Evolutionary conservation across 352 stramenopile species (phyloP).

Genomic region (Halophytophthora batemanensis): DNA sequence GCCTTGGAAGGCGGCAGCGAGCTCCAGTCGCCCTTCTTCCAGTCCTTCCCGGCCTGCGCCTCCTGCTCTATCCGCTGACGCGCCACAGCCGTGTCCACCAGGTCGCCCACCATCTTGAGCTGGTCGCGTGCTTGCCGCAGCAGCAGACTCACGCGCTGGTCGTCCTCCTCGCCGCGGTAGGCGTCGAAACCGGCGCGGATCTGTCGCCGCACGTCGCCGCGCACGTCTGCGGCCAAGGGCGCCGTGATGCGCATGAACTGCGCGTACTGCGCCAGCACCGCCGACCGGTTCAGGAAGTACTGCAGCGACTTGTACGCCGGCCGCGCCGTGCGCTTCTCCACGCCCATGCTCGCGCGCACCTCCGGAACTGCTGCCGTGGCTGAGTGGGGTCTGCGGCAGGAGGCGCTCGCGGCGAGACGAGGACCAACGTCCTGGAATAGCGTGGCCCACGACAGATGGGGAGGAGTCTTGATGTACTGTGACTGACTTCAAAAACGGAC

Average conservation of each 20-base stretch:
- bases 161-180: conserved; percentile 46
- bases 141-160: conserved; percentile 41
- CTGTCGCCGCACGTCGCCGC: conserved; percentile 54
- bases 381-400: background rate
- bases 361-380: background rate
- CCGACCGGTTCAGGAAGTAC: conserved; percentile 71
- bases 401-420: too few species aligned
- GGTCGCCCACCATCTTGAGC: conserved; percentile 64
- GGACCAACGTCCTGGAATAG: too few species aligned
- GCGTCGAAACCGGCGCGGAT: conserved; percentile 59
- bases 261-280: conserved; percentile 58
- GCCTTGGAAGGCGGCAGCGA: background rate
- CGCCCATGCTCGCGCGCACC: conserved; percentile 9
- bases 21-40: conserved; percentile 23
- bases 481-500: too few species aligned
- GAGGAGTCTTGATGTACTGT: too few species aligned
- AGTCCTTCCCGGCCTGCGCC: conserved; percentile 7
- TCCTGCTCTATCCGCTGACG: conserved; percentile 29
- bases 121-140: conserved; percentile 57
- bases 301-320: conserved; percentile 62
- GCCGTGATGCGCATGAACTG: conserved; percentile 61
- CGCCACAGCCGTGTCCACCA: conserved; percentile 62
- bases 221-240: conserved; percentile 39
- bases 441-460: too few species aligned
- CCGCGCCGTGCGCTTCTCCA: conserved; percentile 21